Conservation (phyloP, 2,329 filamentous ascomycete species). For the Diaporthe citriasiana region DNA sequence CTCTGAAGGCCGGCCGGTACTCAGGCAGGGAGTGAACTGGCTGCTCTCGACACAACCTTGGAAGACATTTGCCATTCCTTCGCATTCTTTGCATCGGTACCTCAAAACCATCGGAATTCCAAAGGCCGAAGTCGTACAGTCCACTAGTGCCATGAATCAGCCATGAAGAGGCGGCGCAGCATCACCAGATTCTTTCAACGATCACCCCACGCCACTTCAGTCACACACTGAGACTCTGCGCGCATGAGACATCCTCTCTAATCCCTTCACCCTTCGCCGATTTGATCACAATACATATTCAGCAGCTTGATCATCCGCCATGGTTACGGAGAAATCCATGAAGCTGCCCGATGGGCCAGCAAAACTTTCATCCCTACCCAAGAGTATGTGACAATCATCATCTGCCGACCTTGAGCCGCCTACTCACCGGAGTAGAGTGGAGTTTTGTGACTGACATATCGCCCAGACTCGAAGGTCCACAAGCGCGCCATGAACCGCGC, state of each 20-base stretch:
- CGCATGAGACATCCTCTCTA: not conserved
- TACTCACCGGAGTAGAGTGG: too few species aligned
- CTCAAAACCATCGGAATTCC: not conserved
- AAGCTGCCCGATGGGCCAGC: conserved; percentile 44
- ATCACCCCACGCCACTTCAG: not conserved
- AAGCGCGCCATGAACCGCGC: conserved; percentile 62
- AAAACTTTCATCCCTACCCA: conserved; percentile 55
- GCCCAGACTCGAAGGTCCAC: conserved; percentile 62
- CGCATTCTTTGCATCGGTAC: not conserved
- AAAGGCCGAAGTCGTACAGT: not conserved
- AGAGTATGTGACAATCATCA: conserved; percentile 44
- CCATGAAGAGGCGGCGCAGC: conserved; percentile 25
- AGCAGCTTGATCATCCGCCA: not conserved
- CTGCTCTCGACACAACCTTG: not conserved
- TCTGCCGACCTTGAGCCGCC: not conserved
- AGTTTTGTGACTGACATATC: conserved; percentile 42
- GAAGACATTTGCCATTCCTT: not conserved
- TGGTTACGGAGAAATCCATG: not conserved
- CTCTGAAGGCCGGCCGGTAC: not conserved
- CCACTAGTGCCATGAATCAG: not conserved
- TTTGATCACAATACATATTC: not conserved
- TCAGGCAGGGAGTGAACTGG: not conserved
- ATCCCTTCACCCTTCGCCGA: not conserved
- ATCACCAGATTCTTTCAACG: not conserved
- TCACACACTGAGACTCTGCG: not conserved